Base-by-base conservation (phyloP, 306 rosid genomes). In the Rosa multiflora region DNA sequence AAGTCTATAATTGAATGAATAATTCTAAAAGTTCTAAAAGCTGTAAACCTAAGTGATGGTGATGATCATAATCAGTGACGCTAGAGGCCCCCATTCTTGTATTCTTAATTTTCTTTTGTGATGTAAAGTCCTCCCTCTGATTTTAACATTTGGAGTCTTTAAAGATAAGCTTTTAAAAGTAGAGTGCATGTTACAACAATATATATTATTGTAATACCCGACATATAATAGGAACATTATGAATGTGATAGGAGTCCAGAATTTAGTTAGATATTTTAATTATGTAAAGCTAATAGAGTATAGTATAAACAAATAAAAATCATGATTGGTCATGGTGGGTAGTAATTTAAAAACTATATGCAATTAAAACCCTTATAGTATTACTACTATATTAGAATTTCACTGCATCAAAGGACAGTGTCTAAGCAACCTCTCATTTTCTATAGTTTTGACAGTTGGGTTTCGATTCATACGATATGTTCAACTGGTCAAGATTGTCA, bases 401-500 rank as follows among this genome's bases (percentile, higher is more conserved):
- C 47, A 59, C 77, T 21, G 8, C 40, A 58, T 23, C 42, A 63
- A n/a, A 68, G 7, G 68, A 21, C 59, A 20, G 77, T 39, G 14
- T 4, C 47, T 20, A 62, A 47, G 79, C 48, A 62, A 46, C 15
- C 44, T 43, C 1, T 44, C 8, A n/a, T 40, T 74, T 59, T 75
- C 55, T 43, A 39, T 9, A 43, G 14, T 58, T 58, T 46, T 62
- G 79, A 76, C 48, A 47, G 72, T 62, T 62, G 72, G 72, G 23
- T 76, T 47, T 52, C 29, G 37, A 6, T 47, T 76, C 72, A 15
- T 44, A 10, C 15, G 61, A 76, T 44, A 49, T 66, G 70, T 66
- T 73, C 61, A 37, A 40, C 17, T 73, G 73, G 83, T 80, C 83
- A 73, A 80, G 8, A 79, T 29, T 75, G 58, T 44, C 70, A 29